Evolutionary conservation across 2,329 filamentous ascomycete species (phyloP), one percentile per base, ranked within the genome.

Genomic region (Cytospora paraplurivora): DNA sequence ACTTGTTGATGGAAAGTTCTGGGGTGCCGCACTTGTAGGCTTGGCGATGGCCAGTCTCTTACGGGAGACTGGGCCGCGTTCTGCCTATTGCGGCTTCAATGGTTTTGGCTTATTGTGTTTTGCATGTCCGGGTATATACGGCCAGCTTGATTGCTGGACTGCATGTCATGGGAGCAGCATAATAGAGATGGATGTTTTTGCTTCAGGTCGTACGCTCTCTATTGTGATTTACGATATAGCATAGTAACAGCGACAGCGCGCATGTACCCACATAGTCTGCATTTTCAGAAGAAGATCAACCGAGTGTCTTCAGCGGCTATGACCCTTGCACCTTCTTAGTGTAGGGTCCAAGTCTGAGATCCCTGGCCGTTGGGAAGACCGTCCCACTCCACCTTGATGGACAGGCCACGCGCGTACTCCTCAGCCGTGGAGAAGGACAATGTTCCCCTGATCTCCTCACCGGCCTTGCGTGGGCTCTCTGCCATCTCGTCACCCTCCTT

Each of bases 1-100:
- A 97, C 73, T 76, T 99, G 62, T 78, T 90, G 10, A 79, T 99
- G 72, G 92, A 96, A 62, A 93, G 90, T 74, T 79, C 88, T 11
- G 77, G 82, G 4, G 90, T 96, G 62, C 90, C 92, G 57, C 92
- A 95, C 81, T 77, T 92, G 37, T 90, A 47, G 44, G 7, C 5
- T 44, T 44, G 72, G 51, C 19, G 15, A 44, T 44, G 41, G 17
- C 19, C 15, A 7, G 27, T 8, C 17, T 10, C 17, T 8, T 7
- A 17, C 12, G 3, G 38, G 56, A 59, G 38, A 19, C n/a, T 11
- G 11, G n/a, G 19, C 4, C 12, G 15, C 10, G 7, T 15, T 19
- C 12, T 33, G 2, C 3, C 11, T 49, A 17, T 21, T 21, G n/a
- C 7, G 19, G 44, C 7, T 21, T 7, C 3, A 21, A 21, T 8